Base-by-base conservation (phyloP, 345 rosid species). In the Iberis pinnata region DNA sequence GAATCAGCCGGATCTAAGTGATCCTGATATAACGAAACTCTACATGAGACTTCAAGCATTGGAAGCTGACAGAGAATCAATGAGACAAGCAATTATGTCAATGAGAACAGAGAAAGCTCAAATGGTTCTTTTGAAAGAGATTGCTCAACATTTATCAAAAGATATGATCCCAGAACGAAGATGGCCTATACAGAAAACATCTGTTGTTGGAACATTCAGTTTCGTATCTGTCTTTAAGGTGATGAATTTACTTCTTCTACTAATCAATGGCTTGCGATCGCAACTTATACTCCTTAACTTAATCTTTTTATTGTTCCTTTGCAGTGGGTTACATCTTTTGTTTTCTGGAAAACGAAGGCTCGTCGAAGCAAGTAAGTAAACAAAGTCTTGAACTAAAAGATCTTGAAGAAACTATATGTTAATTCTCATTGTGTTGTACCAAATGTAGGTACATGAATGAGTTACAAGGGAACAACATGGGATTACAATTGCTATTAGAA, bases 51-150 rank as follows among this genome's bases (percentile, higher is more conserved):
- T 93, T 74, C 99, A 93, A 47, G 81, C 94, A 10, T 83, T 93
- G 29, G 99, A 93, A 81, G 97, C 95, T 29, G 97, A 93, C 69
- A 83, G 97, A 70, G 99, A 93, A 73, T 93, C 95, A n/a, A 83
- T 93, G 99, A 81, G 85, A 66, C 92, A 86, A 51, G 86, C 92
- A 58, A 62, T 93, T 53, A 70, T 88, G 73, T 88, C 99, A 12
- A 88, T 86, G 97, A 80, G 97, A 35, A 88, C 94, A 8, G 95
- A 86, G 64, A 88, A 88, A 75, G 90, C 94, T 7, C 99, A 83
- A 52, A 43, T 93, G 77, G 80, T 82, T 27, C 61, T 93, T 45
- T 68, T 93, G 74, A 93, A 83, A 79, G 99, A 93, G 73, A 88
- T 93, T 42, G 97, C 97, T n/a, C 97, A 86, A 65, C 95, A 82